Conservation (phyloP, 2,329 filamentous ascomycete species). For the Leptodontidium sp. region DNA sequence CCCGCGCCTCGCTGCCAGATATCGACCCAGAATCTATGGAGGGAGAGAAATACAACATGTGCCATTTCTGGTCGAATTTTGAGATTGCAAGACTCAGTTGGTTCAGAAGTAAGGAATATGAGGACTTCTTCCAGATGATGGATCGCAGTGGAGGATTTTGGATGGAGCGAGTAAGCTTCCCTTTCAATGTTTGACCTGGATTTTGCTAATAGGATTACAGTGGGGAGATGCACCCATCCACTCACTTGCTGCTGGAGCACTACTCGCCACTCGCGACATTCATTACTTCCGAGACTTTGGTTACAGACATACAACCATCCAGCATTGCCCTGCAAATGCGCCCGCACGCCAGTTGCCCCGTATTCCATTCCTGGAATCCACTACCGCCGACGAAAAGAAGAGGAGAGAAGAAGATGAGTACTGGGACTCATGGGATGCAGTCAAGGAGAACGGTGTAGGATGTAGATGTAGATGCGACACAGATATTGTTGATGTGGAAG, state of each 20-base stretch:
- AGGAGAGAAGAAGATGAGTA: slow-evolving; percentile 93
- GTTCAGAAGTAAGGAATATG: slow-evolving; percentile 97
- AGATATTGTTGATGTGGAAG: slow-evolving; percentile 96
- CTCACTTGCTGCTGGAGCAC: slow-evolving; percentile 90
- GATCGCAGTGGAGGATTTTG: slow-evolving; percentile 97
- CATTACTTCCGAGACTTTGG: slow-evolving; percentile 99
- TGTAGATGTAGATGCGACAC: slow-evolving; percentile 97
- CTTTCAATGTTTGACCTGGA: slow-evolving; percentile 19
- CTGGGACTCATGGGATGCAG: slow-evolving; percentile 87
- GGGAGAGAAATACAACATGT: slow-evolving; percentile 99
- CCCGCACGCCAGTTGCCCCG: slow-evolving; percentile 85
- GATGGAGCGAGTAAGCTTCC: slow-evolving; percentile 86
- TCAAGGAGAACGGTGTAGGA: slow-evolving; percentile 95
- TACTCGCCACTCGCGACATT: slow-evolving; percentile 82
- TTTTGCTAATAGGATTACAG: slow-evolving; percentile 54
- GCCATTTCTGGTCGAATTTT: slow-evolving; percentile 99
- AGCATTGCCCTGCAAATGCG: slow-evolving; percentile 97
- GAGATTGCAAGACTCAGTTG: slow-evolving; percentile 95
- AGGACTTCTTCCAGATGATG: slow-evolving; percentile 99
- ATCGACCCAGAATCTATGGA: slow-evolving; percentile 96
- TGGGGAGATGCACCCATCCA: slow-evolving; percentile 99
- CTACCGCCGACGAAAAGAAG: slow-evolving; percentile 81
- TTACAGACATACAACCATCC: slow-evolving; percentile 97
- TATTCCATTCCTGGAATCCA: slow-evolving; percentile 82
- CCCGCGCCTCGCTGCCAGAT: slow-evolving; percentile 73